phyloP scores from a whole-genome alignment of 257 asterid genomes.

The Handroanthus guayacan region DNA sequence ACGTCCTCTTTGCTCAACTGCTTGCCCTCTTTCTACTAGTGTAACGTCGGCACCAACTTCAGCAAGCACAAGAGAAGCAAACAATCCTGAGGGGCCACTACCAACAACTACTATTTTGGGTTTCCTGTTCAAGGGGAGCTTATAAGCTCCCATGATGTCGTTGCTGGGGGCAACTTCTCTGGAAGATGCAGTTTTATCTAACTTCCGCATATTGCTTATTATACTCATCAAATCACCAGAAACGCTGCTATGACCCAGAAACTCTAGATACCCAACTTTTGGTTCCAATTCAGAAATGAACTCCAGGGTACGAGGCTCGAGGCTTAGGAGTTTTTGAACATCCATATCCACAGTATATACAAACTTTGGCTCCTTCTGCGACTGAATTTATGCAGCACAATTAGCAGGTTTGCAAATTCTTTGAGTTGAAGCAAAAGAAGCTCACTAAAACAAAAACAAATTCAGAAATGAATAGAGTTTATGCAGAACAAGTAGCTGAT shows the following conservation, averaged over 20 bases:
- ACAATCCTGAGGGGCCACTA: constrained; percentile 95
- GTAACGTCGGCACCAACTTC: constrained; percentile 96
- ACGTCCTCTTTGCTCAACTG: constrained; percentile 96
- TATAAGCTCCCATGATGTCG: constrained; percentile 37
- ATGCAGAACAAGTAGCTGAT: background rate
- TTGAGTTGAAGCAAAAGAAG: constrained; percentile 18
- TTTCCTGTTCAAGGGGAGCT: constrained; percentile 43
- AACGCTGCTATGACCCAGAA: constrained; percentile 47
- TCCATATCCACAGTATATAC: constrained; percentile 92
- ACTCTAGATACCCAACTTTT: constrained; percentile 71
- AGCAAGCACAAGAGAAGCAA: constrained; percentile 97
- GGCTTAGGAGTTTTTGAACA: constrained; percentile 60
- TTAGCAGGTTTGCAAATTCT: constrained; percentile 26
- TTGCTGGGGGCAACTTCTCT: constrained; percentile 39
- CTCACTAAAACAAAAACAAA: constrained; percentile 17
- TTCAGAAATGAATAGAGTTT: background rate
- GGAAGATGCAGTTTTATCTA: constrained; percentile 40
- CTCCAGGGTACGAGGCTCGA: constrained; percentile 85
- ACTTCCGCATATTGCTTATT: constrained; percentile 47
- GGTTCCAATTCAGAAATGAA: constrained; percentile 82
- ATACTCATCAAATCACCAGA: constrained; percentile 66
- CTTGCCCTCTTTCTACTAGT: constrained; percentile 87
- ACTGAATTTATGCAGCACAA: constrained; percentile 37
- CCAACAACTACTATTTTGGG: constrained; percentile 90
- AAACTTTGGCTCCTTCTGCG: constrained; percentile 86